Evolutionary conservation across 148 eudicot species (phyloP), one percentile per base, ranked within the genome.

Genomic region (Vaccinium macrocarpon): DNA sequence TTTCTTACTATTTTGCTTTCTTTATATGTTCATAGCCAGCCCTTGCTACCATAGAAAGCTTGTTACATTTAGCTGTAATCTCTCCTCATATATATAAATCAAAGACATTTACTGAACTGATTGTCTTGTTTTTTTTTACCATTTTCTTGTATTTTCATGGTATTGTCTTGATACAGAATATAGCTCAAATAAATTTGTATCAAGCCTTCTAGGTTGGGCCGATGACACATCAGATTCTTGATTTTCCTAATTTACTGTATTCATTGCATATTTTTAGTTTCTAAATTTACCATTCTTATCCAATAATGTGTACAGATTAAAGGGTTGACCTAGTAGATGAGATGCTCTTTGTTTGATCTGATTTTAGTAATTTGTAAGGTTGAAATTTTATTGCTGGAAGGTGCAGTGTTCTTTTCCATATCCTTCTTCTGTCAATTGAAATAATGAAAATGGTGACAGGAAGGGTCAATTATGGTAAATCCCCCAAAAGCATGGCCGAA

Each of bases 21-120:
- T 82, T 25, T 72, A 9, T 72, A 9, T 84, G 87, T 84, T 84
- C 80, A 83, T 90, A 90, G 78, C 84, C 74, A 78, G 84, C 82
- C 77, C 75, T 88, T 88, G 86, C 78, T 82, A 83, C 76, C 70
- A 88, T 81, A 88, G 85, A 82, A 78, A 87, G 81, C 84, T 84
- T 83, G 87, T 87, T 84, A 87, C 86, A 84, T 87, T 83, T 84
- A 87, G 88, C 86, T 87, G 89, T 87, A 86, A 86, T 87, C 66
- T 86, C 87, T 90, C 85, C 85, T 87, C 56, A 85, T 86, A 88
- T 90, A 77, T 86, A 88, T 90, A 88, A 88, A 77, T 86, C 72
- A 70, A 78, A 87, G 86, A 86, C 86, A 88, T 85, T 57, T 84
- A 80, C 85, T 84, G 85, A 82, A 86, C 46, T 76, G 57, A 83